Evolutionary conservation across 2,329 filamentous ascomycete genomes (phyloP), one percentile per base, ranked within the genome.

Genomic region (Fusarium veterinarium): DNA sequence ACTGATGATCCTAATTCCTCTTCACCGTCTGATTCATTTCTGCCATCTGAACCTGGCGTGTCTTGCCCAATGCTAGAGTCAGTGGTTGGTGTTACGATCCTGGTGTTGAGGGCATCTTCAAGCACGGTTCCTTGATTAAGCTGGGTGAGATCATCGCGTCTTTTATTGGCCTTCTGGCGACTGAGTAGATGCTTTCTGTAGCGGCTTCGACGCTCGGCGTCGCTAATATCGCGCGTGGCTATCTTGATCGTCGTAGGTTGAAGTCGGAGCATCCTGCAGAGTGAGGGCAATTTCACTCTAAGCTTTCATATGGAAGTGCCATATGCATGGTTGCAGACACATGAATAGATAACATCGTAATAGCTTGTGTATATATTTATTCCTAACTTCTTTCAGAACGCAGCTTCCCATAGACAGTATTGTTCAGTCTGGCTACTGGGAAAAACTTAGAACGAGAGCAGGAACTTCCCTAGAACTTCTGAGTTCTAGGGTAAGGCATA

Each of bases 221-320:
- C 74, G 25, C 59, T 65, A 31, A 77, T 60, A 28, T 77, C 76
- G 8, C 40, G 51, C 4, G 66, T 45, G 6, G 69, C 68, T 28
- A 77, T 49, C 4, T 52, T 61, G 20, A 77, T 67, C 13, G 65
- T 71, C 14, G 71, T 75, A 10, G 76, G 67, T 28, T 51, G 56
- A n/a, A 75, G 60, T 57, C 75, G 73, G 23, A 76, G 62, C 76
- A 77, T 77, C 7, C 41, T 42, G 37, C 17, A 51, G 5, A 19
- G 37, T n/a, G 37, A 28, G 13, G 38, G 33, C 14, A 20, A 25
- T 38, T 41, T 51, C 17, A 25, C 16, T 25, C 11, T 20, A 13
- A 14, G 12, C 23, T 38, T 28, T 38, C 17, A n/a, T 17, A 33
- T 17, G 25, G 37, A 51, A 49, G 19, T 20, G 25, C 12, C 19